These are phyloP conservation scores for Eutrema salsugineum DNA, from an alignment of 441 rosid species.

Conservation along the genomic window DNA sequence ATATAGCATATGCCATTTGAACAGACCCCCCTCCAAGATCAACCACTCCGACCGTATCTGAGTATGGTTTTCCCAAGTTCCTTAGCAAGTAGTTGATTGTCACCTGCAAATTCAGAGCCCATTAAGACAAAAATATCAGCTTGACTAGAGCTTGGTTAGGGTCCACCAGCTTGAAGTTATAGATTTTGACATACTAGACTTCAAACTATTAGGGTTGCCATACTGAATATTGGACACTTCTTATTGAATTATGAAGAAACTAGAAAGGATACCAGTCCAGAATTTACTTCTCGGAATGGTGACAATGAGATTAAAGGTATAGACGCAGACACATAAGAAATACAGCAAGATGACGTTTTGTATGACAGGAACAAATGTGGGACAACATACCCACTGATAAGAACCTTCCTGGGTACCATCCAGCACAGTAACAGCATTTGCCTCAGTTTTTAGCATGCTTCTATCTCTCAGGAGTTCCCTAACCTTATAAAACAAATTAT, in stretches of 20 bases:
- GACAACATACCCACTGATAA: conserved; percentile 83
- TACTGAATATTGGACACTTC: neutral
- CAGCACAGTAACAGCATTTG: conserved; percentile 62
- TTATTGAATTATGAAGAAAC: neutral
- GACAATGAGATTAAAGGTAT: neutral
- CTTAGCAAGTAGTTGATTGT: conserved; percentile 87
- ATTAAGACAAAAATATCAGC: neutral
- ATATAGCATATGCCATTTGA: conserved; percentile 98
- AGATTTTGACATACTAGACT: neutral
- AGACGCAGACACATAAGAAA: neutral
- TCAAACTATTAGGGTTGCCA: neutral
- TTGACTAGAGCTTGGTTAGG: neutral
- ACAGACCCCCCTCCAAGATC: conserved; percentile 99
- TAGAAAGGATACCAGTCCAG: neutral
- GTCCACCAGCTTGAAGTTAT: neutral
- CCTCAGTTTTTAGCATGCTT: conserved; percentile 62
- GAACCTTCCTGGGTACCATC: conserved; percentile 96
- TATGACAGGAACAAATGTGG: neutral
- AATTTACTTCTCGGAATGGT: neutral
- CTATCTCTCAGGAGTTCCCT: conserved; percentile 71
- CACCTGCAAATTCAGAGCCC: conserved; percentile 40
- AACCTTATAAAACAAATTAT: conserved; percentile 46
- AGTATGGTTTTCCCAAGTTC: conserved; percentile 67
- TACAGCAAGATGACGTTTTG: neutral
- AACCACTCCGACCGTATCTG: conserved; percentile 91